Percentiles rank a stretch among this genome's conserved stretches.
Conservation (phyloP, 2,329 filamentous ascomycete genomes). For the Colletotrichum sp. region DNA sequence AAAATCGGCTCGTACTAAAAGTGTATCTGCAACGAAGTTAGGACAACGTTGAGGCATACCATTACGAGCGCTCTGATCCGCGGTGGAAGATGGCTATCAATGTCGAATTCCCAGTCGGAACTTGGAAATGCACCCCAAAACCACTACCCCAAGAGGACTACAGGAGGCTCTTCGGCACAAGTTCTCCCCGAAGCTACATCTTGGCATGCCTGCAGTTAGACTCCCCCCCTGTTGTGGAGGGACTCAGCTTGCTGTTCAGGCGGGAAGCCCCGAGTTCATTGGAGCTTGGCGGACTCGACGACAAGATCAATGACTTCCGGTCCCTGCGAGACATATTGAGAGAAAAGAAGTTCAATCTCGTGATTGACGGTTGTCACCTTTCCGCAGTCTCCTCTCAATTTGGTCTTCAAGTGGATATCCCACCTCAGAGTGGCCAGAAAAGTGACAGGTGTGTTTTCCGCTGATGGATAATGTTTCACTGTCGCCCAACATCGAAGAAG, state of each 20-base stretch:
- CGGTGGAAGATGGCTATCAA: not conserved
- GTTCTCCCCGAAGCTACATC: not conserved
- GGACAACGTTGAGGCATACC: no score
- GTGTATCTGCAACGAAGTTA: not conserved
- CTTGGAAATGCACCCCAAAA: not conserved
- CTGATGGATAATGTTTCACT: not conserved
- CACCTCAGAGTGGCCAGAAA: not conserved
- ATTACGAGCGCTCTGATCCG: no score
- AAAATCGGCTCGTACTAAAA: not conserved
- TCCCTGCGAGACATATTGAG: not conserved
- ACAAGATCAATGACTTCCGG: not conserved
- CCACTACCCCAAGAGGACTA: not conserved
- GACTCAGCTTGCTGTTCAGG: not conserved
- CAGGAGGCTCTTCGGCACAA: not conserved
- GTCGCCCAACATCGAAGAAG: not conserved
- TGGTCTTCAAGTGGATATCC: not conserved
- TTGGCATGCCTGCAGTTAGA: not conserved
- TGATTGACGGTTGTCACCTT: not conserved
- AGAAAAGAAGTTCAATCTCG: not conserved
- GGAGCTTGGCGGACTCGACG: not conserved
- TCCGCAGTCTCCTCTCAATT: not conserved
- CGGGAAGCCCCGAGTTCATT: not conserved
- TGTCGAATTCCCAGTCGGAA: not conserved
- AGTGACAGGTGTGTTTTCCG: not conserved
- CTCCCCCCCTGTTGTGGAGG: not conserved